These are phyloP conservation scores for Akanthomyces uredinophilus DNA, from an alignment of 2,329 filamentous ascomycete genomes.

Conservation along the genomic window DNA sequence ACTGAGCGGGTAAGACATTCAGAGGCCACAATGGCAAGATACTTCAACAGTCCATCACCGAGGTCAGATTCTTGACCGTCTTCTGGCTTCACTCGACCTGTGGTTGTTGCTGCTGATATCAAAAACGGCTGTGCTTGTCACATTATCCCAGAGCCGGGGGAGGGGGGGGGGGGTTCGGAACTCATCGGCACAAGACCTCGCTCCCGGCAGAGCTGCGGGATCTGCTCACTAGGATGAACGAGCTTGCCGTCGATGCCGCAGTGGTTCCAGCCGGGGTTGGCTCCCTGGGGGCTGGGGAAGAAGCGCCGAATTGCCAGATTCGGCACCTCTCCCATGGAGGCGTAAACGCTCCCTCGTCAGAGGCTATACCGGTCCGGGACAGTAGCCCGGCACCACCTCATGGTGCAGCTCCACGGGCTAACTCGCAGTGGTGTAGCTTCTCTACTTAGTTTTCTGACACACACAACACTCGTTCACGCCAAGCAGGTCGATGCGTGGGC, in stretches of 20 bases:
- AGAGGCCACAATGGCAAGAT: not conserved
- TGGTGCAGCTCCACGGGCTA: not conserved
- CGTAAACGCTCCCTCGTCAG: not conserved
- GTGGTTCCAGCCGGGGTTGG: not conserved
- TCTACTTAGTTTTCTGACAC: not conserved
- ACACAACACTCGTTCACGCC: not conserved
- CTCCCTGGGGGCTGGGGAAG: not conserved
- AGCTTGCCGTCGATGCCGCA: not conserved
- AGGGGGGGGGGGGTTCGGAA: no score
- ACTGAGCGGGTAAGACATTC: not conserved
- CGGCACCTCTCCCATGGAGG: not conserved
- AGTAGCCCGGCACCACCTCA: not conserved
- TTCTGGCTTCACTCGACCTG: not conserved
- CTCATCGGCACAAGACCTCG: no score
- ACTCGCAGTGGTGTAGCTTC: no score
- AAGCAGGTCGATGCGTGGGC: not conserved
- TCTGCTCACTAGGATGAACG: not conserved
- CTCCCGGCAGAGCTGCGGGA: not conserved
- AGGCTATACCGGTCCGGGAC: constrained; percentile 1
- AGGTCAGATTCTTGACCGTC: not conserved
- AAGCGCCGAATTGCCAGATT: constrained; percentile 12
- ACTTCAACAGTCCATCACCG: not conserved
- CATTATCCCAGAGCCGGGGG: no score
- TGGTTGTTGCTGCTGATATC: no score
- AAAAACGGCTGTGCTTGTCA: no score